phyloP scores from a whole-genome alignment of 2,329 filamentous ascomycete genomes.

The Trichoderma oligosporum region DNA sequence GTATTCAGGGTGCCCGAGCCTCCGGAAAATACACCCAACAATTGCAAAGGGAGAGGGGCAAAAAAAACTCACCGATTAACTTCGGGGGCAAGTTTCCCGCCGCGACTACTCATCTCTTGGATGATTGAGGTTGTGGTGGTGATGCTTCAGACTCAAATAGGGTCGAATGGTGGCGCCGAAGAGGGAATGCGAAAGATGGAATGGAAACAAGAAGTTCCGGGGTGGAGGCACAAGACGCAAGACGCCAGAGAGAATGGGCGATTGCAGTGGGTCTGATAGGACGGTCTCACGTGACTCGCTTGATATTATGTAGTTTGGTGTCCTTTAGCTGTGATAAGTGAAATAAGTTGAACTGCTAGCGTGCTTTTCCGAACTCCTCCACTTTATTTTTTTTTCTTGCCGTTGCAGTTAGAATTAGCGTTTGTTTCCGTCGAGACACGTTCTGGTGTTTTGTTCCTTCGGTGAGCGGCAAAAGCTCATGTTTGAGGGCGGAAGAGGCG shows the following conservation, averaged over 20 bases:
- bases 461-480: not conserved
- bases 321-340: not conserved
- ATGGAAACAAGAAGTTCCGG: conserved; percentile 26
- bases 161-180: conserved; percentile 22
- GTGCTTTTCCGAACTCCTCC: not conserved
- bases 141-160: conserved; percentile 32
- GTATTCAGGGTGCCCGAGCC: conserved; percentile 11
- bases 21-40: too few relatives aligned
- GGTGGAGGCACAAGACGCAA: conserved; percentile 28
- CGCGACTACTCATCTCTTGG: conserved; percentile 94
- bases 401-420: conserved; percentile 4
- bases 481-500: not conserved
- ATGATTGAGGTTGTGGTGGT: conserved; percentile 32
- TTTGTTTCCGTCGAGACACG: conserved; percentile 5
- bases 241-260: conserved; percentile 20
- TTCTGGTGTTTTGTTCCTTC: not conserved
- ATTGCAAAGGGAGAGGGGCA: too few relatives aligned
- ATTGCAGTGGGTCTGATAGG: conserved; percentile 20
- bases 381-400: not conserved
- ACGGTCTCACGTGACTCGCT: conserved; percentile 16
- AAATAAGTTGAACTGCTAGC: not conserved
- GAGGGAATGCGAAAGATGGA: conserved; percentile 20
- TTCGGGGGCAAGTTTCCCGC: conserved; percentile 97
- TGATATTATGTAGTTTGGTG: not conserved
- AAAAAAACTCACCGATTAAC: conserved; percentile 73